These are phyloP conservation scores for Lanmaoa pseudosensibilis DNA, from an alignment of 768 basidiomycete genomes.

Conservation along the genomic window DNA sequence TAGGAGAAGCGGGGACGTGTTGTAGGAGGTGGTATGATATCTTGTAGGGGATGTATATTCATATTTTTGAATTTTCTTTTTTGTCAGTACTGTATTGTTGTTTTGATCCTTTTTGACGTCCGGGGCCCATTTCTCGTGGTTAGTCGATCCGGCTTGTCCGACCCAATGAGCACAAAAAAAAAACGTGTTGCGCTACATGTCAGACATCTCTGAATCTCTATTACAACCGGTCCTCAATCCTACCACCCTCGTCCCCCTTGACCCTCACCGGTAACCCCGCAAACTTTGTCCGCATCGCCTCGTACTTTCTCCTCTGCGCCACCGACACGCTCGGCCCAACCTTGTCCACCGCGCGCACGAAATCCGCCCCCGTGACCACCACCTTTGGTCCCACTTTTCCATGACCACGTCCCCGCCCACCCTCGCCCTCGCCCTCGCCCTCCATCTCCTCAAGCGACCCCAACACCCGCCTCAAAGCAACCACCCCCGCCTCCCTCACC, in stretches of 20 bases:
- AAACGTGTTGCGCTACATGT: neutral
- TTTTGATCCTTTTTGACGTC: neutral
- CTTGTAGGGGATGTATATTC: neutral
- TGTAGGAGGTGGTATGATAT: neutral
- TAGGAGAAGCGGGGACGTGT: neutral
- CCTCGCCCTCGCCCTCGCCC: conserved; percentile 9
- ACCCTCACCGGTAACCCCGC: neutral
- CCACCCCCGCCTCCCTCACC: conserved; percentile 86
- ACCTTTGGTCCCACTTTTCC: neutral
- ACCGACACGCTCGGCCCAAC: neutral
- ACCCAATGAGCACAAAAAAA: too few species aligned
- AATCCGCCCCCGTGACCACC: neutral
- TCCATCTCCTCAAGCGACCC: conserved; percentile 69
- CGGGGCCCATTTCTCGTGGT: neutral
- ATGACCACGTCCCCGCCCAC: neutral
- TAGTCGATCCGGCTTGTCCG: too few species aligned
- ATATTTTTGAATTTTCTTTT: too few species aligned
- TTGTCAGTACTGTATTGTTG: too few species aligned
- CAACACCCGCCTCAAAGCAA: conserved; percentile 68
- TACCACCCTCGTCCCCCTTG: neutral
- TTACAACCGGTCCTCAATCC: too few species aligned
- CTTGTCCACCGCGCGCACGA: neutral
- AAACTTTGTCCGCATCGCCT: neutral
- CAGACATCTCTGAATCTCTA: too few species aligned
- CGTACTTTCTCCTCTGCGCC: neutral